Base-by-base conservation (phyloP, 805 yeast genomes). In the Ogataea pilisensis region DNA sequence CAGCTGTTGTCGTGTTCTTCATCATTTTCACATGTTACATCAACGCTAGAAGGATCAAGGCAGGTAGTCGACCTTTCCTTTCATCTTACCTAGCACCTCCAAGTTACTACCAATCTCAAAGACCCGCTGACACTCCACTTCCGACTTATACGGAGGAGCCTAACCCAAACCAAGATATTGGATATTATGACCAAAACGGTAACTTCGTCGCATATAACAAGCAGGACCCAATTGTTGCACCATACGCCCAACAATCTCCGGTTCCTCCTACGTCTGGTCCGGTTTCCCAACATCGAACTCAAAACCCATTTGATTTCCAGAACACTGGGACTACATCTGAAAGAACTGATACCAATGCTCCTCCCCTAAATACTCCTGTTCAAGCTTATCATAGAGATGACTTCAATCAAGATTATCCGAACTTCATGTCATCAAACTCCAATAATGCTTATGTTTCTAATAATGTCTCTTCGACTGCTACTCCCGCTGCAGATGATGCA, bases 111-210 rank as follows among this genome's bases (percentile, higher is more conserved):
- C 87, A 80, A 49, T 75, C 88, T 1, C 85, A 84, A 52, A 67
- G 65, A 38, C 50, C 76, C 43, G 73, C 77, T 48, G 66, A 72
- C 39, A 43, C 50, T 2, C 73, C 73, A 1, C 86, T 83, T 1
- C 95, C 95, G 0, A 71, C 81, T 2, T 85, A 85, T 48, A 76
- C 88, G 0, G 85, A 67, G 11, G 63, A 68, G 13, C 80, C 89
- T 0, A 80, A 80, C 46, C 86, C 80, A 22, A 70, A 75, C 35
- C 65, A 61, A 36, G 96, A 89, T 57, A 76, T 84, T 57, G 96
- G 95, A 0, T 82, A 75, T 58, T 86, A 85, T 52, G 93, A 85
- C 57, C 65, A 64, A 27, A 59, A 69, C 26, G 96, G 88, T 28
- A 67, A 58, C 39, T 74, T 73, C 49, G 50, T 63, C 29, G 72